Base-by-base conservation (phyloP, 441 rosid species). In the Gossypium schwendimanii region DNA sequence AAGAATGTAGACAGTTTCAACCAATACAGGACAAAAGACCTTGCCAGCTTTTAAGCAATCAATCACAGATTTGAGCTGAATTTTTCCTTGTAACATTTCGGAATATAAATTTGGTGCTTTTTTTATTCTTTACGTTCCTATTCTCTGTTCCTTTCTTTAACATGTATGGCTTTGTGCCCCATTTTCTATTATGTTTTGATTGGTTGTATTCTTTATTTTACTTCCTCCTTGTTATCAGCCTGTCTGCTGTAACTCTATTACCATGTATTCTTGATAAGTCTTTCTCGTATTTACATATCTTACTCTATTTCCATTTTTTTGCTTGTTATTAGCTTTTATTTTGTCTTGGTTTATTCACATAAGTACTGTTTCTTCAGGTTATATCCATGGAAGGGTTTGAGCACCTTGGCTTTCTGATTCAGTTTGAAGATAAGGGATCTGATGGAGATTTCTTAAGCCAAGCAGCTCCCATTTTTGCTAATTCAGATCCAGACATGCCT, bases 401-500 rank as follows among this genome's bases (percentile, higher is more conserved):
- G 88, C 99, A 96, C 87, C 92, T 96, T 69, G 97, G 97, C 36
- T 87, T 93, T 84, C 90, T 96, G 73, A 70, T 96, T 82, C 98
- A 93, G 70, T 88, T 96, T 87, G 96, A 96, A 69, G 96, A 93
- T 70, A 96, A 86, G 83, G 97, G 91, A 75, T 77, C 87, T 55
- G 95, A 90, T 84, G 91, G 85, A 76, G 81, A 83, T 80, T 85
- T 94, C 17, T 75, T 96, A 81, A 89, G 93, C 82, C 94, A 92
- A 84, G 89, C 92, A 60, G 86, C 97, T 84, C 97, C 94, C 0
- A 92, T 96, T 87, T 96, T 93, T 44, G 97, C 97, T 68, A 93
- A 93, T 84, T 92, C 98, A 60, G 97, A 96, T 82, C 98, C 98
- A 7, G 98, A 90, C 84, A 96, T 90, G 97, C 99, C 98, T 47